phyloP scores from a whole-genome alignment of 805 yeast genomes.

The Nakazawaea ambrosiae region DNA sequence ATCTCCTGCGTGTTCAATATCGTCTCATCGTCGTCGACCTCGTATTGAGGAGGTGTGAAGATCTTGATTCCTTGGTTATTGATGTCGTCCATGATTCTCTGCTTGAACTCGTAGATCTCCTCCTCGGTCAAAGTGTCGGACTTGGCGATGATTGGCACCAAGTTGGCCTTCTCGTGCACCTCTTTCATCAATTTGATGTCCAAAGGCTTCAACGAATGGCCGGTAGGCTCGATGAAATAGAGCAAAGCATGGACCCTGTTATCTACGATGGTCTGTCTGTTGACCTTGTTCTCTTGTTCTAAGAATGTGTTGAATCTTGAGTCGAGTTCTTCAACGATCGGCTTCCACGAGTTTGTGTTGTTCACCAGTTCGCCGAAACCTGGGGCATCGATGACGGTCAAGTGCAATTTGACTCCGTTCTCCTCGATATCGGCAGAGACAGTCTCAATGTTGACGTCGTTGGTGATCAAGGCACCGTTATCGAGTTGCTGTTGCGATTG shows the following conservation, averaged over 20 bases:
- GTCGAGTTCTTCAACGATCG: conserved; percentile 86
- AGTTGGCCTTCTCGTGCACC: conserved; percentile 84
- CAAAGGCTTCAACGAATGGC: conserved; percentile 83
- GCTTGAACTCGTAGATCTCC: conserved; percentile 72
- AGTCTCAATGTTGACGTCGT: conserved; percentile 51
- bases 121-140: conserved; percentile 88
- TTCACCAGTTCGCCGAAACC: conserved; percentile 92
- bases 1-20: conserved; percentile 57
- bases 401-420: conserved; percentile 80
- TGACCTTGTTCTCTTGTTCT: conserved; percentile 82
- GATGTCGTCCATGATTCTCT: conserved; percentile 72
- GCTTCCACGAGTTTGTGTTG: conserved; percentile 77
- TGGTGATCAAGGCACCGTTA: conserved; percentile 8
- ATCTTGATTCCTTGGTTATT: conserved; percentile 63
- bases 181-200: conserved; percentile 85
- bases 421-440: conserved; percentile 76
- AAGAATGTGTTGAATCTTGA: conserved; percentile 79
- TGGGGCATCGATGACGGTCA: conserved; percentile 83
- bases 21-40: conserved; percentile 76
- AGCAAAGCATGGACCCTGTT: conserved; percentile 88
- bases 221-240: conserved; percentile 95
- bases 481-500: neutral
- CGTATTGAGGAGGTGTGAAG: conserved; percentile 73
- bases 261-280: conserved; percentile 66
- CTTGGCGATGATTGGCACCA: conserved; percentile 92